phyloP scores from a whole-genome alignment of 306 rosid species.

The Cucurbita pepo region DNA sequence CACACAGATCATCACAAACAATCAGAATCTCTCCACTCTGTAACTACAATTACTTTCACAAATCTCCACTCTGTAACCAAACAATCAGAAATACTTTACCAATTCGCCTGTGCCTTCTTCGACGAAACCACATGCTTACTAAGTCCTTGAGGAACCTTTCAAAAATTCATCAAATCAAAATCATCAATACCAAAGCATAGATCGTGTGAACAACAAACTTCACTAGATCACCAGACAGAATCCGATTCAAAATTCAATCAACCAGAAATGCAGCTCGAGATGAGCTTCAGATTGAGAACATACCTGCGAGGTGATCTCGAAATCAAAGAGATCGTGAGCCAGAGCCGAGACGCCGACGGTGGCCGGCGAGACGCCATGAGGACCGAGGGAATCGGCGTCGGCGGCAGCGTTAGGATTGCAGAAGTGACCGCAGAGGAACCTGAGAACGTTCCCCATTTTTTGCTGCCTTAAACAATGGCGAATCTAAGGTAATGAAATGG shows the following conservation, averaged over 20 bases:
- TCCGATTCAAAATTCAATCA: background rate
- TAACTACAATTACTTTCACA: background rate
- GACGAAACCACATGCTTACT: slow-evolving; percentile 65
- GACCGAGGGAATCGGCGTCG: slow-evolving; percentile 29
- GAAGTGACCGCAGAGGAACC: slow-evolving; percentile 34
- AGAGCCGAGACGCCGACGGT: slow-evolving; percentile 59
- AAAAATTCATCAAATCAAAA: background rate
- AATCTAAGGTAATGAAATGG: slow-evolving; percentile 1
- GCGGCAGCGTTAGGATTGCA: slow-evolving; percentile 30
- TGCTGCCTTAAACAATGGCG: background rate
- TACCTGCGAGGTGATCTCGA: slow-evolving; percentile 75
- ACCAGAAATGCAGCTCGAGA: background rate
- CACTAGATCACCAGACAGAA: background rate
- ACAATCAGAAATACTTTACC: slow-evolving; percentile 20
- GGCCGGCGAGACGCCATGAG: slow-evolving; percentile 40
- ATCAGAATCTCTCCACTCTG: background rate
- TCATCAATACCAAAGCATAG: background rate
- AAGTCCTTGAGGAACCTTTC: slow-evolving; percentile 75
- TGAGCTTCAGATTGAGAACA: background rate
- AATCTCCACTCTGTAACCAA: background rate
- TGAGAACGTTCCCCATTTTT: slow-evolving; percentile 49
- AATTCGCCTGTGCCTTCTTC: slow-evolving; percentile 79
- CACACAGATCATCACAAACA: background rate
- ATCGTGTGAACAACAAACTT: background rate
- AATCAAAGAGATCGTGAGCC: slow-evolving; percentile 57